phyloP scores from a whole-genome alignment of 2,329 filamentous ascomycete species.

The Paecilomyces variotii region DNA sequence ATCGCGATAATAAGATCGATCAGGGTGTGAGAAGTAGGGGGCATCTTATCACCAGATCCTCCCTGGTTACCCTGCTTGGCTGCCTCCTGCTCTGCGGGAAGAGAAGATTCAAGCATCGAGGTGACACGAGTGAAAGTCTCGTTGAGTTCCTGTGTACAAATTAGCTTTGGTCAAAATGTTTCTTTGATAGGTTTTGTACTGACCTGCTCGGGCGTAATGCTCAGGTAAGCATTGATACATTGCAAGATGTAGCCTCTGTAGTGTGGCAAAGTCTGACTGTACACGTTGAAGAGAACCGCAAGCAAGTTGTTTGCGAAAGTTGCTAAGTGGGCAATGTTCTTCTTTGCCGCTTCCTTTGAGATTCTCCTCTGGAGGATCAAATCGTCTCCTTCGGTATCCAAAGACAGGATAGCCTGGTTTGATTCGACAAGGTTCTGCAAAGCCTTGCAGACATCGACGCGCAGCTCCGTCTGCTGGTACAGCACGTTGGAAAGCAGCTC shows the following conservation, averaged over 20 bases:
- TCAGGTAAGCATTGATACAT: slow-evolving; percentile 90
- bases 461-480: slow-evolving; percentile 82
- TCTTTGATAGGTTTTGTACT: slow-evolving; percentile 13
- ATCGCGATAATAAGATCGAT: slow-evolving; percentile 98
- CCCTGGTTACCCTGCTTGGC: slow-evolving; percentile 55
- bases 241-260: slow-evolving; percentile 84
- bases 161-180: slow-evolving; percentile 6
- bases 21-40: slow-evolving; percentile 84
- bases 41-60: slow-evolving; percentile 64
- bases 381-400: slow-evolving; percentile 62
- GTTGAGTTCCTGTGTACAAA: slow-evolving; percentile 55
- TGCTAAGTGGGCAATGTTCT: slow-evolving; percentile 75
- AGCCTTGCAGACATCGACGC: slow-evolving; percentile 77
- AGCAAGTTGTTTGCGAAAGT: slow-evolving; percentile 79
- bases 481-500: slow-evolving; percentile 86
- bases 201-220: slow-evolving; percentile 64
- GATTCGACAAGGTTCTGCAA: slow-evolving; percentile 85
- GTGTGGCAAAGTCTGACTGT: slow-evolving; percentile 90
- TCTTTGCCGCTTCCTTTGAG: slow-evolving; percentile 63
- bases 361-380: slow-evolving; percentile 71
- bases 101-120: slow-evolving; percentile 67
- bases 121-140: slow-evolving; percentile 85
- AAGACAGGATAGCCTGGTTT: slow-evolving; percentile 68
- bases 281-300: slow-evolving; percentile 97
- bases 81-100: slow-evolving; percentile 58